Percentiles rank a stretch among this genome's conserved stretches.
Conservation (phyloP, 2,329 filamentous ascomycete genomes). For the Penicillium psychrosexuale region DNA sequence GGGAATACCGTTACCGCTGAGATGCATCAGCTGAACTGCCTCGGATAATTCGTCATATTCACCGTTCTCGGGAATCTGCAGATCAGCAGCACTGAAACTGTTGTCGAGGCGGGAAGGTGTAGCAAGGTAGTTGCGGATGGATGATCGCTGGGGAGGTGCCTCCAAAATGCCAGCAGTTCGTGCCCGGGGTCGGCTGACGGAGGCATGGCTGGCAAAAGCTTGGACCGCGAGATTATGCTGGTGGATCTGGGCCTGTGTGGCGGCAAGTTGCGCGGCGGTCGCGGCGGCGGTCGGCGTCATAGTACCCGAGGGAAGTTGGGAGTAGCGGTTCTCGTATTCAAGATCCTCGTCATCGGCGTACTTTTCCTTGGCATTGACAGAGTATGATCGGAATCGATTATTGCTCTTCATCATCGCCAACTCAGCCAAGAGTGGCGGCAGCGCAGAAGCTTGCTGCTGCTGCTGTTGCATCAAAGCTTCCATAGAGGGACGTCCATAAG, state of each 20-base stretch:
- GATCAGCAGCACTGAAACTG: slow-evolving; percentile 70
- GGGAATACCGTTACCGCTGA: slow-evolving; percentile 41
- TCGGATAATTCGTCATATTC: slow-evolving; percentile 78
- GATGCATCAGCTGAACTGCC: slow-evolving; percentile 75
- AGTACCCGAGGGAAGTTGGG: slow-evolving; percentile 56
- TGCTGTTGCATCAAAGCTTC: slow-evolving; percentile 52
- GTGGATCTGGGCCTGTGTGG: slow-evolving; percentile 68
- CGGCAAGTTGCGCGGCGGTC: slow-evolving; percentile 56
- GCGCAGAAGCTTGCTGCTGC: slow-evolving; percentile 47
- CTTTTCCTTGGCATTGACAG: slow-evolving; percentile 96
- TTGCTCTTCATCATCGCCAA: slow-evolving; percentile 73
- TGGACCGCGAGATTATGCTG: slow-evolving; percentile 92
- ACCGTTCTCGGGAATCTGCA: slow-evolving; percentile 69
- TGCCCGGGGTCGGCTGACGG: slow-evolving; percentile 77
- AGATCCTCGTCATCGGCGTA: slow-evolving; percentile 88
- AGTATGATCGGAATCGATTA: slow-evolving; percentile 93
- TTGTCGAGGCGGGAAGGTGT: slow-evolving; percentile 73
- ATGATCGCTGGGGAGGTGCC: slow-evolving; percentile 62
- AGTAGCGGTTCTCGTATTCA: slow-evolving; percentile 62
- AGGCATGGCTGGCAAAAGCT: slow-evolving; percentile 82
- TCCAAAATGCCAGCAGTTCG: slow-evolving; percentile 90
- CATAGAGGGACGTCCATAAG: slow-evolving; percentile 61
- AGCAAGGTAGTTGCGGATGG: slow-evolving; percentile 70
- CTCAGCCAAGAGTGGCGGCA: slow-evolving; percentile 68
- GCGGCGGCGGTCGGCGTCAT: slow-evolving; percentile 58